These are phyloP conservation scores for Gelatoporia subvermispora DNA, from an alignment of 768 basidiomycete genomes.

Conservation along the genomic window DNA sequence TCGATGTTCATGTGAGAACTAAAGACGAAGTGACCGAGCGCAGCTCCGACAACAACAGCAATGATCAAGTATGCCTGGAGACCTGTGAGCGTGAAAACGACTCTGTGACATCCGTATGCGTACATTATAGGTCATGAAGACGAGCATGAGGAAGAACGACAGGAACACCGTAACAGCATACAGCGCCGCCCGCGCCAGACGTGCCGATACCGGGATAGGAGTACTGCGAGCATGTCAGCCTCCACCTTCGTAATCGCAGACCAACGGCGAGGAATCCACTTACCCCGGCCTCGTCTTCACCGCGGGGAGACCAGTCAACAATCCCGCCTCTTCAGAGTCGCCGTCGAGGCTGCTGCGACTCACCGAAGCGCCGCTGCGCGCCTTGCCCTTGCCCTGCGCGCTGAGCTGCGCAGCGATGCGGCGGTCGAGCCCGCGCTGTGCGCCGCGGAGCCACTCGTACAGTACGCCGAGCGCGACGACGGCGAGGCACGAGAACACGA, in stretches of 20 bases:
- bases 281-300: slow-evolving; percentile 41
- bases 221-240: slow-evolving; percentile 29
- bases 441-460: slow-evolving; percentile 74
- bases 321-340: slow-evolving; percentile 46
- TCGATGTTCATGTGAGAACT: slow-evolving; percentile 60
- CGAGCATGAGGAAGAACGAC: slow-evolving; percentile 90
- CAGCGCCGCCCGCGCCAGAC: slow-evolving; percentile 56
- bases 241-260: neutral
- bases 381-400: slow-evolving; percentile 44
- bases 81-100: neutral
- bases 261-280: slow-evolving; percentile 15
- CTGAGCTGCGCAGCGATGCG: slow-evolving; percentile 47
- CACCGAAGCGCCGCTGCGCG: slow-evolving; percentile 31
- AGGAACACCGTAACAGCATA: slow-evolving; percentile 77
- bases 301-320: slow-evolving; percentile 44
- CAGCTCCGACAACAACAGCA: slow-evolving; percentile 80
- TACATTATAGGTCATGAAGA: slow-evolving; percentile 97
- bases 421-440: slow-evolving; percentile 54
- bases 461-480: slow-evolving; percentile 67
- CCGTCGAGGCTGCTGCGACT: slow-evolving; percentile 37
- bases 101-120: slow-evolving; percentile 25
- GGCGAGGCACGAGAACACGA: slow-evolving; percentile 59
- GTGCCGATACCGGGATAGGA: slow-evolving; percentile 44
- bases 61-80: slow-evolving; percentile 78
- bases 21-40: slow-evolving; percentile 77